Evolutionary conservation across 2,329 filamentous ascomycete species (phyloP).

Genomic region (Phialemoniopsis sp.): DNA sequence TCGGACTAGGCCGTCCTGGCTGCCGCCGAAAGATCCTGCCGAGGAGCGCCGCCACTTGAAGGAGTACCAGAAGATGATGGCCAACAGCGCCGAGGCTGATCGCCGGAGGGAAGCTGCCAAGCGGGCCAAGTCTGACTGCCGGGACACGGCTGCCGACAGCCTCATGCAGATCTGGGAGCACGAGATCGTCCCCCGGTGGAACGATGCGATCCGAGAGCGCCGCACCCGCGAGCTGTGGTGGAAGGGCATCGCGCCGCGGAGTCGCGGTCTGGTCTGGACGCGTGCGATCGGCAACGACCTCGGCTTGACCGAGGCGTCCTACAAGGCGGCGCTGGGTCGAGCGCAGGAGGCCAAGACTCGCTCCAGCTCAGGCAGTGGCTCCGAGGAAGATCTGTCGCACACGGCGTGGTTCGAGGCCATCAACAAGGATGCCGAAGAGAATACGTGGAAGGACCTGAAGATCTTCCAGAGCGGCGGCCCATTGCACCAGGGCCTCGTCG

Average conservation of each 20-base stretch:
- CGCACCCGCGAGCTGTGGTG: slow-evolving; percentile 77
- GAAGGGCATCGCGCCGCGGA: slow-evolving; percentile 69
- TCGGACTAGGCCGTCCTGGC: slow-evolving; percentile 76
- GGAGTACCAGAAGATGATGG: slow-evolving; percentile 83
- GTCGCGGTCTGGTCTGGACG: slow-evolving; percentile 66
- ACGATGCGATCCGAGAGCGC: slow-evolving; percentile 62
- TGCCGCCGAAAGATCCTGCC: slow-evolving; percentile 81
- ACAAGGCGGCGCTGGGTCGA: slow-evolving; percentile 64
- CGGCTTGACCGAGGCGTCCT: slow-evolving; percentile 62
- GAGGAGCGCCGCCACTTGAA: slow-evolving; percentile 88
- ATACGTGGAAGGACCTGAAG: slow-evolving; percentile 67
- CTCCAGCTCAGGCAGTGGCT: slow-evolving; percentile 44
- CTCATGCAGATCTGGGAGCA: slow-evolving; percentile 68
- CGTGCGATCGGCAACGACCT: slow-evolving; percentile 71
- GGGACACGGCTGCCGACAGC: slow-evolving; percentile 50
- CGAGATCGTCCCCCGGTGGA: slow-evolving; percentile 74
- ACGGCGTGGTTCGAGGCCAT: slow-evolving; percentile 61
- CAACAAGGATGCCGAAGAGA: slow-evolving; percentile 55
- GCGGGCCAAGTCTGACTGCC: slow-evolving; percentile 44
- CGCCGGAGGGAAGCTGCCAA: slow-evolving; percentile 52
- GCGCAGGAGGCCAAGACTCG: slow-evolving; percentile 59
- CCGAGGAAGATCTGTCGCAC: slow-evolving; percentile 49
- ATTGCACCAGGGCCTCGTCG: slow-evolving; percentile 62
- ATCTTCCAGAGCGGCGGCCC: slow-evolving; percentile 67
- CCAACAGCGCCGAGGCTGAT: slow-evolving; percentile 54